Conservation (phyloP, 305 asterid genomes). For the Caryopteris hybrid region DNA sequence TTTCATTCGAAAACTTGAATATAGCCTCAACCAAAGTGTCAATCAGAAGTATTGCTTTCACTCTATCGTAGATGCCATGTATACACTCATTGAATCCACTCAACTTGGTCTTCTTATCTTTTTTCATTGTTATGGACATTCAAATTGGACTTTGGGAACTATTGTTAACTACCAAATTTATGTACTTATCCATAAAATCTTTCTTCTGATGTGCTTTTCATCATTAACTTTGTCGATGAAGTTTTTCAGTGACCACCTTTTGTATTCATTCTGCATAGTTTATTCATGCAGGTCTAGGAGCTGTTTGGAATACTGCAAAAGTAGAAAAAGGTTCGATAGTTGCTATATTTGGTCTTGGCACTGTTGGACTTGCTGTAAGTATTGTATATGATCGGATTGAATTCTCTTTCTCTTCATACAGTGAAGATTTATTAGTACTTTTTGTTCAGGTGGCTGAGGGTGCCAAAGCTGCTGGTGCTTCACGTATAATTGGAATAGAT, state of each 20-base stretch:
- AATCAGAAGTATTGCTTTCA: background rate
- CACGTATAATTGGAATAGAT: slow-evolving; percentile 91
- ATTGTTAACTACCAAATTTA: background rate
- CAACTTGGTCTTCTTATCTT: background rate
- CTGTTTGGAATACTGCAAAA: slow-evolving; percentile 99
- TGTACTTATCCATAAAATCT: background rate
- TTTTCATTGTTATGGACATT: background rate
- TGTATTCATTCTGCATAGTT: slow-evolving; percentile 3
- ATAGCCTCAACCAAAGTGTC: background rate
- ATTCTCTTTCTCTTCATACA: slow-evolving; percentile 3
- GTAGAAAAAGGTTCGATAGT: slow-evolving; percentile 94
- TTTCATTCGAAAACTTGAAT: background rate
- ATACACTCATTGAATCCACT: background rate
- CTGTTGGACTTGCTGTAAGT: slow-evolving; percentile 98
- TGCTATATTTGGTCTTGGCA: slow-evolving; percentile 95
- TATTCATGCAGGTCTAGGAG: slow-evolving; percentile 79
- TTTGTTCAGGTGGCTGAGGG: slow-evolving; percentile 93
- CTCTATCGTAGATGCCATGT: background rate
- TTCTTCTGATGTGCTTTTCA: background rate
- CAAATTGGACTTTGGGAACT: background rate
- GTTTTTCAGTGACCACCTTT: background rate
- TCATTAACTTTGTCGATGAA: background rate
- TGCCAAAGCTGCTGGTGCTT: slow-evolving; percentile 98
- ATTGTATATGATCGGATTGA: slow-evolving; percentile 6
- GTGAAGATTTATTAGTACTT: slow-evolving; percentile 16